phyloP scores from a whole-genome alignment of 1,284 basidiomycete genomes.

The Cronartium ribicola region DNA sequence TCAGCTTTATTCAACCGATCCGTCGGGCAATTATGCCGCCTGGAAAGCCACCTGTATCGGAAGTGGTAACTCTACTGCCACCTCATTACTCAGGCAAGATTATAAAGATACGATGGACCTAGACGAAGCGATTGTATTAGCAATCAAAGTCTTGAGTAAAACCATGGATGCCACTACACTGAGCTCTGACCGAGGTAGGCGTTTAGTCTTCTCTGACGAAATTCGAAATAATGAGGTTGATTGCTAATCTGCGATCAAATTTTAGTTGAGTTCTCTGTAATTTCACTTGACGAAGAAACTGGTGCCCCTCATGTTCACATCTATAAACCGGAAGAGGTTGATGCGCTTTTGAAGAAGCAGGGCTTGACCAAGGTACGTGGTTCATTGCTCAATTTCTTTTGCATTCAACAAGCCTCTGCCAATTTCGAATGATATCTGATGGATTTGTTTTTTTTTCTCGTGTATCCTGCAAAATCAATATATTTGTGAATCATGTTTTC shows the following conservation, averaged over 20 bases:
- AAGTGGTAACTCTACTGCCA: slow-evolving; percentile 90
- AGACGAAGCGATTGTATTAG: slow-evolving; percentile 85
- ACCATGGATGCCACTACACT: slow-evolving; percentile 98
- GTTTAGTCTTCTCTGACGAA: not conserved
- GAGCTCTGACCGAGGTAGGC: slow-evolving; percentile 86
- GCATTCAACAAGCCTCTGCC: too few relatives aligned
- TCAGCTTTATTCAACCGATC: slow-evolving; percentile 91
- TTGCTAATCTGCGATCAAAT: not conserved
- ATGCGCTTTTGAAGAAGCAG: slow-evolving; percentile 55
- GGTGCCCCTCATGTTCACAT: slow-evolving; percentile 86
- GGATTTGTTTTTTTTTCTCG: too few relatives aligned
- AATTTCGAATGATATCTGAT: too few relatives aligned
- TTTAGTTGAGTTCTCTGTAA: slow-evolving; percentile 88
- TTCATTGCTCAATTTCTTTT: not conserved
- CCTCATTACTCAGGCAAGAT: slow-evolving; percentile 92
- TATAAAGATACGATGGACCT: slow-evolving; percentile 92
- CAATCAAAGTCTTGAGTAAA: slow-evolving; percentile 94
- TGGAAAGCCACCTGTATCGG: slow-evolving; percentile 99
- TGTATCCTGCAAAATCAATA: too few relatives aligned
- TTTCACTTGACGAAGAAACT: slow-evolving; percentile 73
- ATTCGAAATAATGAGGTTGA: slow-evolving; percentile 21
- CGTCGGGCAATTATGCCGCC: slow-evolving; percentile 95
- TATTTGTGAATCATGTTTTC: too few relatives aligned
- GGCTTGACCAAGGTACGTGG: slow-evolving; percentile 39
- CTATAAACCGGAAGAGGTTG: slow-evolving; percentile 84